Evolutionary conservation across 306 rosid species (phyloP).

Genomic region (Purshia tridentata): DNA sequence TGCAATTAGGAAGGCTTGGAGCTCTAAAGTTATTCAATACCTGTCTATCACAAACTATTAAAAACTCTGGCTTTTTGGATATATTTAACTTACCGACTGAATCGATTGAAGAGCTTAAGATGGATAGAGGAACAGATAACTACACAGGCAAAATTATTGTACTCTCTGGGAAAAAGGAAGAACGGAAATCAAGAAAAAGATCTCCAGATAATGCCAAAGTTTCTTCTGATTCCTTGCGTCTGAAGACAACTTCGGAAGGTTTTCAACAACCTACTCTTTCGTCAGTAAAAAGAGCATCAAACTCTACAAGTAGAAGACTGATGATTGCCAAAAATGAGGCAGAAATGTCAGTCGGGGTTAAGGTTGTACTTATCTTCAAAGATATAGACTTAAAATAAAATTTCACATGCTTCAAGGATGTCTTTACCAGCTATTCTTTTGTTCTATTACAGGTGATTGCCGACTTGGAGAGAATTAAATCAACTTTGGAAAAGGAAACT

Average conservation of each 20-base stretch:
- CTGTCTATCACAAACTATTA: conserved; percentile 52
- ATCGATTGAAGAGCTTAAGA: conserved; percentile 31
- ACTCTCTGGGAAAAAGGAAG: conserved; percentile 51
- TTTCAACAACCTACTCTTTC: conserved; percentile 26
- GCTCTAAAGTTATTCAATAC: conserved; percentile 58
- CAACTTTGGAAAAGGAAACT: conserved; percentile 60
- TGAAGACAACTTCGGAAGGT: conserved; percentile 31
- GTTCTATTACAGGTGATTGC: conserved; percentile 52
- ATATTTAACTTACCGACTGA: conserved; percentile 22
- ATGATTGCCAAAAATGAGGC: conserved; percentile 60
- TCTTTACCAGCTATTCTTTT: conserved; percentile 6
- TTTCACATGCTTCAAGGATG: conserved; percentile 4
- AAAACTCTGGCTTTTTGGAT: conserved; percentile 37
- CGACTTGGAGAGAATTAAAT: conserved; percentile 64
- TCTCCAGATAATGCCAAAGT: conserved; percentile 21
- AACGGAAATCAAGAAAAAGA: conserved; percentile 49
- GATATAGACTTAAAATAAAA: neutral
- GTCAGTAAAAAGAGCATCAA: conserved; percentile 40
- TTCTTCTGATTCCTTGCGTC: conserved; percentile 32
- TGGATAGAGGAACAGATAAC: conserved; percentile 24
- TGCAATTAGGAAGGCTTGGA: conserved; percentile 73
- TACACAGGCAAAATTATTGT: conserved; percentile 36
- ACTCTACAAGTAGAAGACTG: conserved; percentile 43
- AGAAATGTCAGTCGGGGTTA: conserved; percentile 69
- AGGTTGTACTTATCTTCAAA: conserved; percentile 51